Evolutionary conservation across 805 yeast genomes (phyloP).

Genomic region (Naumovozyma baii): DNA sequence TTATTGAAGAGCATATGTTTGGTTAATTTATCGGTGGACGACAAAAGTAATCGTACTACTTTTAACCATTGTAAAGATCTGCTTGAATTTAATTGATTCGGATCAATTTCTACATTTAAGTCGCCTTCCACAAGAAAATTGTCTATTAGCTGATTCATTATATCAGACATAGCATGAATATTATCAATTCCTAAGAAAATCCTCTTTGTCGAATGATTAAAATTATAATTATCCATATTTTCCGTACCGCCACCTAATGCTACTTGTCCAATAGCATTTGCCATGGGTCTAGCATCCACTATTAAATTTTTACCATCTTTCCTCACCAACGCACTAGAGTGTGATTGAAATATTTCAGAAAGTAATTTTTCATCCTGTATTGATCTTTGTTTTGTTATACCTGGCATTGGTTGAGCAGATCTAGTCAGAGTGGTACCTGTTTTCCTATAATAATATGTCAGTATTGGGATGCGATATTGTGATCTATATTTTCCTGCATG

Average conservation of each 20-base stretch:
- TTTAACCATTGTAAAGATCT: slow-evolving; percentile 63
- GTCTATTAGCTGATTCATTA: slow-evolving; percentile 52
- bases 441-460: slow-evolving; percentile 62
- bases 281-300: slow-evolving; percentile 84
- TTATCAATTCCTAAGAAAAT: slow-evolving; percentile 86
- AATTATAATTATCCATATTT: slow-evolving; percentile 74
- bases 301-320: slow-evolving; percentile 66
- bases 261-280: slow-evolving; percentile 93
- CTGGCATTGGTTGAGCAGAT: slow-evolving; percentile 89
- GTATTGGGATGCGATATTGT: slow-evolving; percentile 71
- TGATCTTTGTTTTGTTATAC: slow-evolving; percentile 77
- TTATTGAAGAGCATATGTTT: slow-evolving; percentile 76
- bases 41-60: slow-evolving; percentile 55
- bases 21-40: slow-evolving; percentile 66
- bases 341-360: slow-evolving; percentile 53
- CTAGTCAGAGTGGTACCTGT: slow-evolving; percentile 75
- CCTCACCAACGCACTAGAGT: slow-evolving; percentile 10
- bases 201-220: slow-evolving; percentile 37
- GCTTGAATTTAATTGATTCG: slow-evolving; percentile 45
- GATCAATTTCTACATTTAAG: slow-evolving; percentile 42
- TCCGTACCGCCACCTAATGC: slow-evolving; percentile 99
- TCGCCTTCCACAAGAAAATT: slow-evolving; percentile 58
- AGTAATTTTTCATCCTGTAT: slow-evolving; percentile 84
- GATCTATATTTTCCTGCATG: slow-evolving; percentile 85
- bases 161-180: slow-evolving; percentile 89